Base-by-base conservation (phyloP, 768 basidiomycete species). In the Mrakia hoshinonis region DNA sequence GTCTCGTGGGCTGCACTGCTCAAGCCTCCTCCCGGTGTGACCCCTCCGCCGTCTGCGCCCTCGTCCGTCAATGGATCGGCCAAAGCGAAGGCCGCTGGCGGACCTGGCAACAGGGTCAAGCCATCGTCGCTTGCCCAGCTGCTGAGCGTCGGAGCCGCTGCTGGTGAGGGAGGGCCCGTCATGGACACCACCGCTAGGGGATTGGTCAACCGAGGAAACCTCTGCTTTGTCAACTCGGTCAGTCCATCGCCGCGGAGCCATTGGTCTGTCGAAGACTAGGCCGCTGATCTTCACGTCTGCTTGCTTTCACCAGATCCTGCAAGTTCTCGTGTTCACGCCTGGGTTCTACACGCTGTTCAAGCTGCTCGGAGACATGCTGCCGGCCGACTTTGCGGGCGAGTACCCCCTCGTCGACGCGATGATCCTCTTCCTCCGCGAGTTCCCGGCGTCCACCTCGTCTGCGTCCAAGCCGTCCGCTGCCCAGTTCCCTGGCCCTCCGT, bases 141-240 rank as follows among this genome's bases (percentile, higher is more conserved):
- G 2, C 47, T 67, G 18, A 38, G 36, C 39, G 51, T 49, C 13
- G 67, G 67, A n/a, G 55, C 65, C 2, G 62, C 65, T n/a, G 18
- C 55, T 20, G 67, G 62, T 13, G 72, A 73, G 31, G 51, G 52
- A 26, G 47, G 47, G 5, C 46, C 47, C 24, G 4, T 34, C 26
- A 18, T 20, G 10, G 22, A 46, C n/a, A 67, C 58, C 22, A 62
- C 46, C 9, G 86, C 91, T 0, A 83, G 94, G 18, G 95, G 95
- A 5, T 81, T 99, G 62, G 83, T 98, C 75, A 99, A 99, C 79
- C 89, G 86, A 2, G 94, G 95, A 0, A 99, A 99, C 80, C 88
- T 97, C 87, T 99, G 95, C 79, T 99, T 97, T 77, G 93, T 93
- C 36, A 99, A 97, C 76, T 87, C 92, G 0, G 90, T 81, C 62